Percentiles rank a stretch among this genome's conserved stretches.
These are phyloP conservation scores for Rubia yunnanensis DNA, from an alignment of 257 asterid species.

Conservation along the genomic window DNA sequence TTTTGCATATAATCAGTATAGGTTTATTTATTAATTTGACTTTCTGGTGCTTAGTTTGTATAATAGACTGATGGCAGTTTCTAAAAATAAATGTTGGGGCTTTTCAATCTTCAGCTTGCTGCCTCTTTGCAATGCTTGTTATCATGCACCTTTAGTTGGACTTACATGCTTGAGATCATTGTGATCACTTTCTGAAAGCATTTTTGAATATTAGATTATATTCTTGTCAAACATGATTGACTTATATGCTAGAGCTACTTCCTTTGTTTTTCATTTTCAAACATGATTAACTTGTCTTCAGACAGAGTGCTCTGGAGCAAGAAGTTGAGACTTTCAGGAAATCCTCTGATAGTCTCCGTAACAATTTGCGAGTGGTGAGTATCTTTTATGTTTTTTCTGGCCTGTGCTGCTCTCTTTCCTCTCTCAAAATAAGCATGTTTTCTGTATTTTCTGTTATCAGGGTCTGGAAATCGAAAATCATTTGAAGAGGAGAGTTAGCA, in stretches of 20 bases:
- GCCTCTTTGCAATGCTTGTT: background rate
- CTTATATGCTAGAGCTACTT: constrained; percentile 7
- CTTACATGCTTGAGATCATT: no score
- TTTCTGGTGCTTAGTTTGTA: constrained; percentile 2
- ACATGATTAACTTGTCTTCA: constrained; percentile 49
- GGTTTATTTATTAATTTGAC: background rate
- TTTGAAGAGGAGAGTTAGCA: constrained; percentile 58
- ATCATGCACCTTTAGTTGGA: background rate
- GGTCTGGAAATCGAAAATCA: constrained; percentile 89
- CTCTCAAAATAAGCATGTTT: constrained; percentile 2
- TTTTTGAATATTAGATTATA: no score
- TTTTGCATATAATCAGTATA: background rate
- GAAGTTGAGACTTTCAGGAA: constrained; percentile 63
- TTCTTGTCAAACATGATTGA: constrained; percentile 30
- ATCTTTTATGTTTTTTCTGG: constrained; percentile 13
- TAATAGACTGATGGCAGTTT: background rate
- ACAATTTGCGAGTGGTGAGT: constrained; percentile 67
- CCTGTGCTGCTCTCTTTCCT: constrained; percentile 8
- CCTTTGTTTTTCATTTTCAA: constrained; percentile 13
- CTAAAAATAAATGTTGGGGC: background rate
- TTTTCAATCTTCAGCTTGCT: background rate
- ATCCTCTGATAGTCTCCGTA: constrained; percentile 51
- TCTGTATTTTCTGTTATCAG: constrained; percentile 32
- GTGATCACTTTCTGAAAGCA: background rate
- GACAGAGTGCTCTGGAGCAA: constrained; percentile 88